Evolutionary conservation across 345 rosid species (phyloP).

Genomic region (Acer campestre): DNA sequence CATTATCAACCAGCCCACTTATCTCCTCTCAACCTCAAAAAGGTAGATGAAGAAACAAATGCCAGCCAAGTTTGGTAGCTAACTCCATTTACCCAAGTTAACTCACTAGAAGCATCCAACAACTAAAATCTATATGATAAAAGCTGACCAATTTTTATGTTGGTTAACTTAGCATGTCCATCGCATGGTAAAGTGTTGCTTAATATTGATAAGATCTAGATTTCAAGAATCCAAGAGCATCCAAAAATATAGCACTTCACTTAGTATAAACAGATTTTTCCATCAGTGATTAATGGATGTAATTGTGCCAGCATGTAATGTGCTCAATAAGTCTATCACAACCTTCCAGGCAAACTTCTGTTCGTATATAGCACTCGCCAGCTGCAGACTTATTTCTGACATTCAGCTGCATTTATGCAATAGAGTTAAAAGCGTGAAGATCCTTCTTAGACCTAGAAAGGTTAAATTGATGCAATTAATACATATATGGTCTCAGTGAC

Average conservation of each 20-base stretch:
- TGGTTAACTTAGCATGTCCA: slow-evolving; percentile 7
- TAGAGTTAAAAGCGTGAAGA: slow-evolving; percentile 17
- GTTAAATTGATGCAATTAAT: slow-evolving; percentile 12
- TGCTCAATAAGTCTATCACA: slow-evolving; percentile 22
- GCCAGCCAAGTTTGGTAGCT: background rate
- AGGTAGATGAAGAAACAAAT: background rate
- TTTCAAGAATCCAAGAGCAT: slow-evolving; percentile 10
- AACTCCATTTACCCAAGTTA: background rate
- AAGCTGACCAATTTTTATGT: background rate
- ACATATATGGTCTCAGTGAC: slow-evolving; percentile 8
- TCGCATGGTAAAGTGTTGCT: slow-evolving; percentile 6
- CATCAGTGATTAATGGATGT: background rate
- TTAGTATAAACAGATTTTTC: background rate
- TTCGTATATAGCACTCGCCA: slow-evolving; percentile 84
- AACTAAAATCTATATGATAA: background rate
- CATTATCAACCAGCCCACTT: background rate
- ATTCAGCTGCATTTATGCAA: slow-evolving; percentile 65
- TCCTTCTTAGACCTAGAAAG: slow-evolving; percentile 7
- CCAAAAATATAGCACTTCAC: slow-evolving; percentile 7
- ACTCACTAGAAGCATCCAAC: background rate
- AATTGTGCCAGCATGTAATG: slow-evolving; percentile 5
- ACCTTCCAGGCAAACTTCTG: slow-evolving; percentile 98
- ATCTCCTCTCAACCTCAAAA: background rate
- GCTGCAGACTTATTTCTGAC: slow-evolving; percentile 96
- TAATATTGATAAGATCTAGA: slow-evolving; percentile 10